phyloP scores from a whole-genome alignment of 495 filamentous ascomycete species.

The Penicillium waksmanii region DNA sequence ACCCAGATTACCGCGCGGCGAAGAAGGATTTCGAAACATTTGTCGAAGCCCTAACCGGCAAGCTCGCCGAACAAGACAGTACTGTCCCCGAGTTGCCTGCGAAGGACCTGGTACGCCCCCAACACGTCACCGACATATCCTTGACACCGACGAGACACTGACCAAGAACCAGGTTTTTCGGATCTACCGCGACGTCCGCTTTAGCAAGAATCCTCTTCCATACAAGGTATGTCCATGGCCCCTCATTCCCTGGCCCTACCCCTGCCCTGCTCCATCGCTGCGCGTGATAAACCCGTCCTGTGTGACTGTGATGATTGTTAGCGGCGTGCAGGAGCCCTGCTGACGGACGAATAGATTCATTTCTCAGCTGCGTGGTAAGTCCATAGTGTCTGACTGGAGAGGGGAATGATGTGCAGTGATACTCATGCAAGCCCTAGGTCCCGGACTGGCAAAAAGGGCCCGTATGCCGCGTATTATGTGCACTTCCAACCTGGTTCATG shows the following conservation, averaged over 20 bases:
- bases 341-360: constrained; percentile 59
- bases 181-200: constrained; percentile 82
- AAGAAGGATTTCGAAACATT: constrained; percentile 80
- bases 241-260: not conserved
- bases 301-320: constrained; percentile 27
- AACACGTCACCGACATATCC: not conserved
- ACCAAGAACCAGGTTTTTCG: constrained; percentile 63
- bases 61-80: constrained; percentile 69
- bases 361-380: constrained; percentile 79
- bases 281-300: constrained; percentile 12
- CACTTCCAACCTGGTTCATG: constrained; percentile 63
- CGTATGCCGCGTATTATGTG: constrained; percentile 83
- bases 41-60: constrained; percentile 67
- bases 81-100: constrained; percentile 82
- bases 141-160: constrained; percentile 1
- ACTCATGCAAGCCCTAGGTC: constrained; percentile 54
- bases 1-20: constrained; percentile 73
- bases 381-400: not conserved
- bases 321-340: constrained; percentile 19
- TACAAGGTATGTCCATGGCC: constrained; percentile 68
- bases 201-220: constrained; percentile 77
- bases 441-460: constrained; percentile 81
- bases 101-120: constrained; percentile 68
- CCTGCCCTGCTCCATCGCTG: not conserved
- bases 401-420: constrained; percentile 13